phyloP scores from a whole-genome alignment of 106 monocot genomes.

The Phalaenopsis aphrodite region DNA sequence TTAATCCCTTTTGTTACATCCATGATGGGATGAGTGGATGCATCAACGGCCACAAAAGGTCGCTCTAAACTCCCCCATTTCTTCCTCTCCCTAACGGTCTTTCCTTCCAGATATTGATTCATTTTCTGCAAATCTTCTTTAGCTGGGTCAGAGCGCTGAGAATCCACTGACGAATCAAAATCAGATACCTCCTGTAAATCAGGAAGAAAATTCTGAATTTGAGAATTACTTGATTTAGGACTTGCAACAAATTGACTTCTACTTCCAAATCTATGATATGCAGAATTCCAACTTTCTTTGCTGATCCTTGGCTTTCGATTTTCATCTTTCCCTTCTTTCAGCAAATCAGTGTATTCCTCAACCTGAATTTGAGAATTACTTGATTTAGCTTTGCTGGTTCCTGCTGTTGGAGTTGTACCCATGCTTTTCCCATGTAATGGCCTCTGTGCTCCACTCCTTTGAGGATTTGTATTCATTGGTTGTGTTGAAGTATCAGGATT shows the following conservation, averaged over 20 bases:
- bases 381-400: no score
- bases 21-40: slow-evolving; percentile 6
- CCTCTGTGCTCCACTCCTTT: background rate
- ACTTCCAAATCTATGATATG: slow-evolving; percentile 1
- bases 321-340: background rate
- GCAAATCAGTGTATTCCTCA: no score
- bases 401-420: no score
- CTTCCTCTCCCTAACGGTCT: slow-evolving; percentile 35
- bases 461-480: slow-evolving; percentile 3
- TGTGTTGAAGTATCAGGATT: background rate
- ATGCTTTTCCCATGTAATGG: no score
- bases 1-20: slow-evolving; percentile 46
- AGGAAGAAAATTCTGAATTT: slow-evolving; percentile 13
- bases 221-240: slow-evolving; percentile 12
- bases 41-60: slow-evolving; percentile 8
- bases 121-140: slow-evolving; percentile 19
- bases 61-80: slow-evolving; percentile 49
- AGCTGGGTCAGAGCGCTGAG: slow-evolving; percentile 17
- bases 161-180: slow-evolving; percentile 31
- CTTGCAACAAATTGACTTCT: background rate
- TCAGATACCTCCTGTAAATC: slow-evolving; percentile 18
- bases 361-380: no score
- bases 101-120: slow-evolving; percentile 25
- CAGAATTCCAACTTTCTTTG: slow-evolving; percentile 14
- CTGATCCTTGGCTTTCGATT: slow-evolving; percentile 15